Conservation (phyloP, 1,284 basidiomycete species). For the Pseudozyma hubeiensis region DNA sequence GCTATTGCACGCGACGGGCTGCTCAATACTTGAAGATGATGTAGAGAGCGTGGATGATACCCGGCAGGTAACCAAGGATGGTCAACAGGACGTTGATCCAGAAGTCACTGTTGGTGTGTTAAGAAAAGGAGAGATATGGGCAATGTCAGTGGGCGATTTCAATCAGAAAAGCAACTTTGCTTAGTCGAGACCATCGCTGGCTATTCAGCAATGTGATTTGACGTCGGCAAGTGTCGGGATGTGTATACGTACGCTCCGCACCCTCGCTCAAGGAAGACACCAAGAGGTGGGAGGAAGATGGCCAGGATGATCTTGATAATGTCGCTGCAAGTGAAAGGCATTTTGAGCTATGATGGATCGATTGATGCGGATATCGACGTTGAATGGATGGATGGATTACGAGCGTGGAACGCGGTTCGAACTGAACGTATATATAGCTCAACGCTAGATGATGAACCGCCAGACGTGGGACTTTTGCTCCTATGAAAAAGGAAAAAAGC, state of each 20-base stretch:
- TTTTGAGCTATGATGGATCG: conserved; percentile 22
- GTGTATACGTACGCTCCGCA: conserved; percentile 38
- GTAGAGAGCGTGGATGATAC: conserved; percentile 65
- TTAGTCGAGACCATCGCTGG: too few species aligned
- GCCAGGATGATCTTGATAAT: conserved; percentile 54
- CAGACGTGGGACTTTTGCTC: too few species aligned
- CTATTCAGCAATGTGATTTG: not conserved
- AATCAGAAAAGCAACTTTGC: too few species aligned
- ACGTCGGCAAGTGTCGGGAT: not conserved
- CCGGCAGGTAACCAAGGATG: conserved; percentile 60
- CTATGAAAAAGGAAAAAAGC: too few species aligned
- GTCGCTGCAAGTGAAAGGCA: conserved; percentile 63
- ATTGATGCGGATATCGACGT: conserved; percentile 1
- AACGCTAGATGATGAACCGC: not conserved
- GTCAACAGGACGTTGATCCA: conserved; percentile 59
- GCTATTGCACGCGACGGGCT: not conserved
- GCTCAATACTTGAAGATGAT: conserved; percentile 62
- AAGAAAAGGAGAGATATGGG: not conserved
- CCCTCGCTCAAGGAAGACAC: conserved; percentile 52
- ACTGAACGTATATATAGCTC: not conserved
- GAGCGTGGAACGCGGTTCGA: too few species aligned
- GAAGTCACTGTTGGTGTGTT: conserved; percentile 29
- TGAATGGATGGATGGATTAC: not conserved
- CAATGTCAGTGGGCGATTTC: not conserved
- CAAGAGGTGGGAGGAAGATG: conserved; percentile 53